Conservation (phyloP, 345 rosid species). For the Laguncularia racemosa region DNA sequence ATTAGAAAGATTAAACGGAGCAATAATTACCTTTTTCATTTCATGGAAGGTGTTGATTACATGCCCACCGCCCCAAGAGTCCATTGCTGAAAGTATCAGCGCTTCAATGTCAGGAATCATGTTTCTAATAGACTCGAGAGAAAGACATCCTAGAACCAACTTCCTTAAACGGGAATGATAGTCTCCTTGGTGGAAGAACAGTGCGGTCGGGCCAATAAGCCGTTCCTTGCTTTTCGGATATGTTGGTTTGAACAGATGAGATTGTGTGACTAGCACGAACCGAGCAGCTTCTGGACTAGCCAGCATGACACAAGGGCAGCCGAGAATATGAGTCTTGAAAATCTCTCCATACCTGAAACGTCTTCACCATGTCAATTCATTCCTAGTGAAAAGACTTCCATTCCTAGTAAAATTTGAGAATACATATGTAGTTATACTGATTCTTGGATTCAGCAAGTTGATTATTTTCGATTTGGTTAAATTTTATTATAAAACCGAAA, state of each 20-base stretch:
- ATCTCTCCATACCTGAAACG: conserved; percentile 68
- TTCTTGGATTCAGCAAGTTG: too few relatives aligned
- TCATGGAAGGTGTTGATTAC: conserved; percentile 66
- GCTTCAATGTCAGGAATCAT: conserved; percentile 53
- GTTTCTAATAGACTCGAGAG: conserved; percentile 43
- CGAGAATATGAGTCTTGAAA: conserved; percentile 83
- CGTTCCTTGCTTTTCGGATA: conserved; percentile 89
- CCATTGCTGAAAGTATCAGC: conserved; percentile 35
- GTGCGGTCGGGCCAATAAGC: conserved; percentile 71
- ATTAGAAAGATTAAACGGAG: not conserved
- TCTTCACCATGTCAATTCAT: not conserved
- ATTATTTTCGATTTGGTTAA: too few relatives aligned
- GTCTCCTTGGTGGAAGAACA: conserved; percentile 85
- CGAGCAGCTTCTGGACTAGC: conserved; percentile 86
- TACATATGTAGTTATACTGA: too few relatives aligned
- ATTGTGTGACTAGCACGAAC: conserved; percentile 57
- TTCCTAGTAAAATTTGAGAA: too few relatives aligned
- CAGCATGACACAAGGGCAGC: conserved; percentile 90
- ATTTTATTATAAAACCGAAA: too few relatives aligned
- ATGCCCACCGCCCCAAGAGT: conserved; percentile 43
- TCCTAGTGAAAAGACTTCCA: not conserved
- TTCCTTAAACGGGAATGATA: conserved; percentile 66
- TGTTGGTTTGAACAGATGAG: conserved; percentile 83
- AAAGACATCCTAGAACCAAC: conserved; percentile 57
- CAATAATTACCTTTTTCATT: conserved; percentile 56